Conservation (phyloP, 192 early-diverging fungal genomes). For the Podila epigama region DNA sequence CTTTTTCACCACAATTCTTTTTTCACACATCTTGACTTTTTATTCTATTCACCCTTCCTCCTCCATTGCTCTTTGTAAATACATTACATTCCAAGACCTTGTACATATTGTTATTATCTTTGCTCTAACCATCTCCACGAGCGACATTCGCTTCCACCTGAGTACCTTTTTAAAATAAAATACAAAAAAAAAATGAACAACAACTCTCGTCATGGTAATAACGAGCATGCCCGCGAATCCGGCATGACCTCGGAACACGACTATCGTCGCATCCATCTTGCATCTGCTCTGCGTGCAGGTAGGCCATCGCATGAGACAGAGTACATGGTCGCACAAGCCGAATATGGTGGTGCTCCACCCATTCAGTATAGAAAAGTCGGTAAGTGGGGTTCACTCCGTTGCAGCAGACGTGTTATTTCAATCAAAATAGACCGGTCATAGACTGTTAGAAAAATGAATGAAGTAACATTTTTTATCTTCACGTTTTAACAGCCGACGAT, state of each 20-base stretch:
- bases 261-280: background rate
- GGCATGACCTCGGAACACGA: background rate
- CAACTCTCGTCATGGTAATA: background rate
- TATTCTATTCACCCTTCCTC: background rate
- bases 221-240: background rate
- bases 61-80: background rate
- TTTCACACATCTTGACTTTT: background rate
- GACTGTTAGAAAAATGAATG: too few relatives aligned
- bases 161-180: background rate
- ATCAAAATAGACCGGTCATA: too few relatives aligned
- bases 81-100: background rate
- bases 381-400: too few relatives aligned
- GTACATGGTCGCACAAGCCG: background rate
- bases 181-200: constrained; percentile 4
- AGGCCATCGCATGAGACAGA: background rate
- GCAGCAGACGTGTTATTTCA: too few relatives aligned
- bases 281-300: constrained; percentile 1
- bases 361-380: background rate
- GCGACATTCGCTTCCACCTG: too few relatives aligned
- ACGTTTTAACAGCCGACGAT: too few relatives aligned
- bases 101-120: too few relatives aligned
- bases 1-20: background rate
- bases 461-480: too few relatives aligned
- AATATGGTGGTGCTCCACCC: background rate
- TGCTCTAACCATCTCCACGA: too few relatives aligned